These are phyloP conservation scores for Elsinoe necatrix DNA, from an alignment of 2,329 filamentous ascomycete genomes.

Conservation along the genomic window DNA sequence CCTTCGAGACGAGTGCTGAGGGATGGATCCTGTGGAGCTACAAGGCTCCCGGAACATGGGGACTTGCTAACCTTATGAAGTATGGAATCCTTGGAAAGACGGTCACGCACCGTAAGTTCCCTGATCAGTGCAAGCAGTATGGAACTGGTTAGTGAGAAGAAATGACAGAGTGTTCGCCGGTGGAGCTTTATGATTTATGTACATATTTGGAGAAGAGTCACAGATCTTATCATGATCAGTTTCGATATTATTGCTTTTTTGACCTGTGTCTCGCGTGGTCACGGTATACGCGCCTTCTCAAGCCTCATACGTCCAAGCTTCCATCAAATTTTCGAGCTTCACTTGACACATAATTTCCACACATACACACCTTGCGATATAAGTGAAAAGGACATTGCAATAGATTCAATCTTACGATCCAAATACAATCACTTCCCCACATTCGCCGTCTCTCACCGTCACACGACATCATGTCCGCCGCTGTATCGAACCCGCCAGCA, in stretches of 20 bases:
- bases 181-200: neutral
- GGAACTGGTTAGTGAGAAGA: neutral
- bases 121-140: constrained; percentile 21
- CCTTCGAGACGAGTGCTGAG: constrained; percentile 33
- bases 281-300: neutral
- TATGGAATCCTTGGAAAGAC: constrained; percentile 35
- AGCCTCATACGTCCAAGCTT: neutral
- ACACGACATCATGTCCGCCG: constrained; percentile 51
- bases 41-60: constrained; percentile 36
- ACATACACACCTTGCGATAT: too few species aligned
- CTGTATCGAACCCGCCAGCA: constrained; percentile 57
- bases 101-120: constrained; percentile 27
- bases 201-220: neutral
- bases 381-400: too few species aligned
- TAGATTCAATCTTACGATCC: too few species aligned
- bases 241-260: too few species aligned
- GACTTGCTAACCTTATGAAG: constrained; percentile 33
- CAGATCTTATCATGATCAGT: neutral
- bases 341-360: too few species aligned
- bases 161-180: neutral
- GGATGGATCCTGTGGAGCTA: constrained; percentile 41
- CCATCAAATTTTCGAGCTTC: too few species aligned
- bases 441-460: neutral
- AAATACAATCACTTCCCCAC: too few species aligned
- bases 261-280: neutral